A percentile compares a stretch with the other conserved stretches of the same genome.
These are phyloP conservation scores for Ophiosphaerella herpotricha DNA, from an alignment of 2,329 filamentous ascomycete species.

Conservation along the genomic window DNA sequence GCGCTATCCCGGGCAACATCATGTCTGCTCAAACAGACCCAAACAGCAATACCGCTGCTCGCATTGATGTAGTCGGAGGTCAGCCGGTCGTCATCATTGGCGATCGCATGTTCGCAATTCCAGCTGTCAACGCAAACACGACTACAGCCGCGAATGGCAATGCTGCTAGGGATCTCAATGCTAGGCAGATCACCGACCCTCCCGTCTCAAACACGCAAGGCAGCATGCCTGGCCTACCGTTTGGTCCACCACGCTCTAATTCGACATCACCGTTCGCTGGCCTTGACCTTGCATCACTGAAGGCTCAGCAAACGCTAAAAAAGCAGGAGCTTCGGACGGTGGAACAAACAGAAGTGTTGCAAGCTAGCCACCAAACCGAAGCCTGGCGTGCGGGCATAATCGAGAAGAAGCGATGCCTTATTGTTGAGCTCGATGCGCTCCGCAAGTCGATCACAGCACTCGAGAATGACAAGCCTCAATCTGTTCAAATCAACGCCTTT, in stretches of 20 bases:
- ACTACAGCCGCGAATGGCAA: constrained; percentile 13
- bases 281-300: constrained; percentile 32
- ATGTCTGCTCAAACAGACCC: constrained; percentile 31
- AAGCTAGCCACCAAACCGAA: constrained; percentile 38
- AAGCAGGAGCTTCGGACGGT: constrained; percentile 42
- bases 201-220: constrained; percentile 15
- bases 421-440: constrained; percentile 42
- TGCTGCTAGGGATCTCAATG: constrained; percentile 13
- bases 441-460: constrained; percentile 40
- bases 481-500: constrained; percentile 13
- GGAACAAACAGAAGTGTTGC: constrained; percentile 44
- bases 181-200: constrained; percentile 17
- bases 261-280: constrained; percentile 29
- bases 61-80: constrained; percentile 36
- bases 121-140: constrained; percentile 26
- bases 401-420: constrained; percentile 41
- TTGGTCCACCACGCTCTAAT: constrained; percentile 18
- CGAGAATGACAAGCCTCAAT: constrained; percentile 21
- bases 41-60: constrained; percentile 24
- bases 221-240: constrained; percentile 11
- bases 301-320: constrained; percentile 33
- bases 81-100: constrained; percentile 39
- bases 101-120: constrained; percentile 39
- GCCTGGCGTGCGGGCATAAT: constrained; percentile 41
- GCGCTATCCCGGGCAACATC: constrained; percentile 23